These are phyloP conservation scores for Aspergillus pseudoglaucus DNA, from an alignment of 2,329 filamentous ascomycete genomes.

Conservation along the genomic window DNA sequence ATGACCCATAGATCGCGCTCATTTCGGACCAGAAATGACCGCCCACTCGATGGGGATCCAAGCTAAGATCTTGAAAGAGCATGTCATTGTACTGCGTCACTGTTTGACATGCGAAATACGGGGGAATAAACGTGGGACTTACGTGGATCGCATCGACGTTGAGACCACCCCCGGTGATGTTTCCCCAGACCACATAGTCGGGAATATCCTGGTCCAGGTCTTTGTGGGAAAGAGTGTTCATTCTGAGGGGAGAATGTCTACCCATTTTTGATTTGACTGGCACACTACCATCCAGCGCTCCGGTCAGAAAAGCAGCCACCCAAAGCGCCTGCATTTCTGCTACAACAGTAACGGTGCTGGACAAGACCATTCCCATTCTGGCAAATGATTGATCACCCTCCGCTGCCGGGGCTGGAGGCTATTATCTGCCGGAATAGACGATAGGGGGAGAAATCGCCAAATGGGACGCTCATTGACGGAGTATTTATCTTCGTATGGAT, in stretches of 20 bases:
- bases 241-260: neutral
- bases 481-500: neutral
- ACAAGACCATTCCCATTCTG: neutral
- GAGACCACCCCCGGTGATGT: neutral
- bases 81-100: neutral
- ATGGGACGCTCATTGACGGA: neutral
- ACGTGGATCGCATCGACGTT: neutral
- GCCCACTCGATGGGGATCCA: constrained; percentile 18
- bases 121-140: neutral
- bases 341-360: neutral
- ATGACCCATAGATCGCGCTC: constrained; percentile 15
- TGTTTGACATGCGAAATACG: neutral
- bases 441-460: neutral
- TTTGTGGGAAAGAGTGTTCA: neutral
- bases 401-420: neutral
- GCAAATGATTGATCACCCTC: neutral
- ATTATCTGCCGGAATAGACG: neutral
- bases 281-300: neutral
- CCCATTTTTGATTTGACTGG: neutral
- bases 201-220: neutral
- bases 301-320: neutral
- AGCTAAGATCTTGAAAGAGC: neutral
- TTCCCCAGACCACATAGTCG: neutral
- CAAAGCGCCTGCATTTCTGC: neutral
- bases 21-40: constrained; percentile 14